Conservation (phyloP, 164 flowering plant genomes). For the Stephania cephalantha region DNA sequence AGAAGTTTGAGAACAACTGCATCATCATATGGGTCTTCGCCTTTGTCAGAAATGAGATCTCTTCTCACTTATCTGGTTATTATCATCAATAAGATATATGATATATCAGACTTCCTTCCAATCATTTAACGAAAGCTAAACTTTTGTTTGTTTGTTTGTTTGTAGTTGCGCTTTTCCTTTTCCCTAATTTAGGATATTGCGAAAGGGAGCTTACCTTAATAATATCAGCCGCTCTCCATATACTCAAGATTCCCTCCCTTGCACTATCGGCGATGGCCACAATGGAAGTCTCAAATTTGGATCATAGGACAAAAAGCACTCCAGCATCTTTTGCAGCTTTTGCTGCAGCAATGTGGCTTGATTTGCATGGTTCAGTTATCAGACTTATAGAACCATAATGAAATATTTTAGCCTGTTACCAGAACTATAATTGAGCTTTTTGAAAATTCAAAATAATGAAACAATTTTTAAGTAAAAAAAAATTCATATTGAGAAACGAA, state of each 20-base stretch:
- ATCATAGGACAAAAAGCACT: conserved; percentile 83
- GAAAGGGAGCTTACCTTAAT: conserved; percentile 53
- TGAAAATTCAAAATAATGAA: neutral
- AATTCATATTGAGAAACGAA: neutral
- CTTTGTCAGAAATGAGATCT: conserved; percentile 67
- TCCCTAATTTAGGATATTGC: neutral
- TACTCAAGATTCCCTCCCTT: conserved; percentile 87
- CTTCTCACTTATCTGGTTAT: conserved; percentile 71
- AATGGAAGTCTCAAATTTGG: conserved; percentile 94
- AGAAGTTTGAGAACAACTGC: conserved; percentile 69
- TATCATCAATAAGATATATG: conserved; percentile 3
- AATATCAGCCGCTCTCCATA: conserved; percentile 89
- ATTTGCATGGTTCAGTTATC: conserved; percentile 94
- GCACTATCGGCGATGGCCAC: conserved; percentile 95
- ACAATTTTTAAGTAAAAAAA: neutral
- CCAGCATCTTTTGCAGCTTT: conserved; percentile 93
- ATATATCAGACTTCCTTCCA: neutral
- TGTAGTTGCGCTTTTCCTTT: neutral
- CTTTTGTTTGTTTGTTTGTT: neutral
- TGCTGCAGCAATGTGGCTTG: conserved; percentile 85
- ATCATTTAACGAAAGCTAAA: neutral
- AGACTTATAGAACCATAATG: conserved; percentile 97
- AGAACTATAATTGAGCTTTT: neutral
- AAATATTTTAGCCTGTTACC: conserved; percentile 77
- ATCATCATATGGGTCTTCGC: conserved; percentile 91